Evolutionary conservation across 805 yeast genomes (phyloP), one percentile per base, ranked within the genome.

Genomic region (Barnettozyma californica): DNA sequence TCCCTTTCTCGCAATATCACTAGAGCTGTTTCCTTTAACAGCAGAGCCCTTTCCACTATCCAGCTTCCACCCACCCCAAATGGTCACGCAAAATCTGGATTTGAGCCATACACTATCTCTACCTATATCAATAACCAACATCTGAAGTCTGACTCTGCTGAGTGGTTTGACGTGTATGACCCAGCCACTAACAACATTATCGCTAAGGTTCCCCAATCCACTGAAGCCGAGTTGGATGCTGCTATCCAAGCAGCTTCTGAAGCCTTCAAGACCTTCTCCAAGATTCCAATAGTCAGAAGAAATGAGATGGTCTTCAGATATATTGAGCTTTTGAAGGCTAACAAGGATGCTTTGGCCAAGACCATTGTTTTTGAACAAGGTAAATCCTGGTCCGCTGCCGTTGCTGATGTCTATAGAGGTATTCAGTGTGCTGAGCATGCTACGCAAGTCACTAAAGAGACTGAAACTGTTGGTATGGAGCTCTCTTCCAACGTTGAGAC

Each of bases 361-460:
- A 70, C 70, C 43, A 75, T 84, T 52, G 84, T 83, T 51, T 71
- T 78, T 47, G 84, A 87, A 69, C 90, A 84, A 68, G 91, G 92
- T 46, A 84, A 84, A 68, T 81, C 91, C 19, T 80, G 81, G 65
- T 76, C 78, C 37, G 91, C 84, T 56, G 91, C 91, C 46, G 69
- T 73, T 60, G 91, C 90, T 18, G 84, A 84, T 58, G 91, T 84
- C 33, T 73, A 83, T 57, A 74, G 92, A 53, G 92, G 92, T 27
- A 74, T 84, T 48, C 91, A 84, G 67, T 90, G 86, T 47, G 90
- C 90, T 18, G 91, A 84, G 70, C 83, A 85, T 48, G 84, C 89
- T 19, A 80, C 86, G 61, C 75, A 75, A 46, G 76, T 83, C 49
- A 76, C 87, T 53, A 71, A 77, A 63, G 88, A 83, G 63, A 71